These are phyloP conservation scores for Gastrolobium bilobum DNA, from an alignment of 306 rosid genomes.

Conservation along the genomic window DNA sequence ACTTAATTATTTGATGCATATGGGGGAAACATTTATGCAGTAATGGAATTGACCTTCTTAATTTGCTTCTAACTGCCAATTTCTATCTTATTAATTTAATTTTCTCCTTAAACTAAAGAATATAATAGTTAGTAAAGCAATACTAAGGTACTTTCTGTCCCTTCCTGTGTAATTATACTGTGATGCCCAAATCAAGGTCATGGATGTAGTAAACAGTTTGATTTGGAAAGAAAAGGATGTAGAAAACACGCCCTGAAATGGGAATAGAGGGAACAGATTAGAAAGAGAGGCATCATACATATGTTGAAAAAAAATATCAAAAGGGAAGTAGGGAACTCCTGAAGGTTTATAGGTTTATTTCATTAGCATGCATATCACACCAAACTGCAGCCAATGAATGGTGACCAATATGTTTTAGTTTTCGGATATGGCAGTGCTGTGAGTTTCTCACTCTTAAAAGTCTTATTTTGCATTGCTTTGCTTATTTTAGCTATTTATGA, in stretches of 20 bases:
- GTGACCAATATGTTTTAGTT: constrained; percentile 18
- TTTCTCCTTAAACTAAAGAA: background rate
- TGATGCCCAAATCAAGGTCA: constrained; percentile 30
- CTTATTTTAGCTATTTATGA: constrained; percentile 11
- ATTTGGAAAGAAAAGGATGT: background rate
- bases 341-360: constrained; percentile 2
- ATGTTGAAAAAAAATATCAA: background rate
- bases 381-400: constrained; percentile 9
- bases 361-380: background rate
- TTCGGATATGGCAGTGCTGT: background rate
- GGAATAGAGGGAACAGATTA: background rate
- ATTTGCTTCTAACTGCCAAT: constrained; percentile 23
- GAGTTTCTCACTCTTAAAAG: background rate
- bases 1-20: constrained; percentile 3
- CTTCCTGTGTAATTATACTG: constrained; percentile 13
- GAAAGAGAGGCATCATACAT: background rate
- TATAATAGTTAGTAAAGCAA: background rate
- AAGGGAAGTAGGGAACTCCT: background rate
- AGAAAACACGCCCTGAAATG: constrained; percentile 10
- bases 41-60: background rate
- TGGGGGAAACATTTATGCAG: background rate
- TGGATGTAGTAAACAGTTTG: background rate
- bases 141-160: background rate
- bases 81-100: background rate
- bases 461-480: constrained; percentile 13